Evolutionary conservation across 768 basidiomycete species (phyloP), one percentile per base, ranked within the genome.

Genomic region (Phaeotremella fagi): DNA sequence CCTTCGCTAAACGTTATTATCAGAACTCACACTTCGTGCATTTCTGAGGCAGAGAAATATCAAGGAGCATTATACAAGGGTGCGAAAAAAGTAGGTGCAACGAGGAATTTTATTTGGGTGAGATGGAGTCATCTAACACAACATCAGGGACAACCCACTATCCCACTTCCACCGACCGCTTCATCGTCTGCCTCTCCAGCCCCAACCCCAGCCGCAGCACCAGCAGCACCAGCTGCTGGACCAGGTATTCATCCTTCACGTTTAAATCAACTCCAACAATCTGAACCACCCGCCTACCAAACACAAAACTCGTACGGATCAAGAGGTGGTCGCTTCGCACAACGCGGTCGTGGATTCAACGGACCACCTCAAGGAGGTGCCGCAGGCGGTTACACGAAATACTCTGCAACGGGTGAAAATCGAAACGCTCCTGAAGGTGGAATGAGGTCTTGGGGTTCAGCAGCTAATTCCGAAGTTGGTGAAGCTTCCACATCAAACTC

Each of bases 1-100:
- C 31, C 9, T 33, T 7, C 31, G 7, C 31, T 33, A n/a, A 31
- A 52, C 50, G 18, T 57, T 31, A 12, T 22, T 9, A 6, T 20
- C 48, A 75, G 72, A 46, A 54, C 52, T 29, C 76, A 95, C 70
- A 91, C 86, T 9, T 78, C 81, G 26, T 95, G 91, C 72, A 83
- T 95, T 38, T 83, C 81, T 56, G 91, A 95, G 75, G 91, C 88
- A 2, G 88, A 95, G 74, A 95, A 94, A 72, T 94, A 95, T 68
- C 83, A 95, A 77, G 89, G 89, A 74, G 77, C 80, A 46, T 70
- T 91, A 52, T 92, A 90, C 72, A 89, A 86, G 66, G 89, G 87
- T 7, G 80, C 82, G 0, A 87, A 86, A 77, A 79, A 55, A 75
- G 80, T 80, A 37, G 52, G 75, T 71, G 9, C 41, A n/a, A n/a